These are phyloP conservation scores for Boletus hoseneyae DNA, from an alignment of 1,284 basidiomycete genomes.

Conservation along the genomic window DNA sequence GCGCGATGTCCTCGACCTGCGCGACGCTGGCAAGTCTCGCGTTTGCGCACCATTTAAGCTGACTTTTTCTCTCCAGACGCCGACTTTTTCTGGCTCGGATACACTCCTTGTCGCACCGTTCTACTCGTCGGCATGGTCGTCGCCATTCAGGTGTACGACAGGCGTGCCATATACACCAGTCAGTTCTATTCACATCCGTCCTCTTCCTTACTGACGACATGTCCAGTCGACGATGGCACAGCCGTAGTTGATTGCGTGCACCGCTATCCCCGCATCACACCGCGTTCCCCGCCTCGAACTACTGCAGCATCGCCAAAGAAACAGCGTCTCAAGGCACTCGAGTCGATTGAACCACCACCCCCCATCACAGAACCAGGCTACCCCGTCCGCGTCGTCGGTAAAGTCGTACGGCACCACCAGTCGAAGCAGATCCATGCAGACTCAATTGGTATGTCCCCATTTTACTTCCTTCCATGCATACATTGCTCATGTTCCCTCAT, in stretches of 20 bases:
- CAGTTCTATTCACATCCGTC: conserved; percentile 16
- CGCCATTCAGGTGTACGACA: conserved; percentile 57
- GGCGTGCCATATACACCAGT: conserved; percentile 57
- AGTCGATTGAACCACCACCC: conserved; percentile 26
- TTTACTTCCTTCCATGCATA: not conserved
- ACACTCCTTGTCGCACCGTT: conserved; percentile 65
- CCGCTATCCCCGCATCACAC: conserved; percentile 28
- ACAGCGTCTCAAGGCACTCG: conserved; percentile 3
- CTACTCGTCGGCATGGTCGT: conserved; percentile 60
- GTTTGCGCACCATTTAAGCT: not conserved
- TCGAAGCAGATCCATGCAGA: conserved; percentile 48
- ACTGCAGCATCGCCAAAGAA: conserved; percentile 18
- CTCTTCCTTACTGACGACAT: conserved; percentile 2
- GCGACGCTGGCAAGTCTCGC: conserved; percentile 35
- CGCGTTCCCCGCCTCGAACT: not conserved
- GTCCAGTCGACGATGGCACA: conserved; percentile 69
- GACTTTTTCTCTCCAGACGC: conserved; percentile 27
- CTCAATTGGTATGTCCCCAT: conserved; percentile 37
- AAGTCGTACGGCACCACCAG: conserved; percentile 40
- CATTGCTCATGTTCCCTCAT: not conserved
- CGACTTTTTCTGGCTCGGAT: conserved; percentile 68
- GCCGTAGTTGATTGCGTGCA: conserved; percentile 62
- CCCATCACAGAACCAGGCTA: conserved; percentile 49
- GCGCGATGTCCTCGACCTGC: conserved; percentile 56
- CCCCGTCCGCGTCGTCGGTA: conserved; percentile 48